Evolutionary conservation across 2,329 filamentous ascomycete species (phyloP).

Genomic region (Zymoseptoria crescenta): DNA sequence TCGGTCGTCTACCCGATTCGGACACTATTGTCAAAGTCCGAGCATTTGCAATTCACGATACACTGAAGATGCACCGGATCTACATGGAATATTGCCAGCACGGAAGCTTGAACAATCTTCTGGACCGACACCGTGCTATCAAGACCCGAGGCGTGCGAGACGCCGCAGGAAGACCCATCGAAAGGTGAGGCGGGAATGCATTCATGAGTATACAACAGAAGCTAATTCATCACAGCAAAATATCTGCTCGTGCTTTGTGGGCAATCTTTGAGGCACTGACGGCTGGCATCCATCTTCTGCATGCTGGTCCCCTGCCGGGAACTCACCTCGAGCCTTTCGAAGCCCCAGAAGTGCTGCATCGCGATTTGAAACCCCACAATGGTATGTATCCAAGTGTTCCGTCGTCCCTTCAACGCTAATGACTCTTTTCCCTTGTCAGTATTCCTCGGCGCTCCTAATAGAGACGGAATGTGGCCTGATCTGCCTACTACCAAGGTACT

Average conservation of each 20-base stretch:
- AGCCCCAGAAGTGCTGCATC: background rate
- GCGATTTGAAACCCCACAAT: background rate
- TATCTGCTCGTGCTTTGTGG: background rate
- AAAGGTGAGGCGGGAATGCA: background rate
- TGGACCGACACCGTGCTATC: background rate
- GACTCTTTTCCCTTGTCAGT: background rate
- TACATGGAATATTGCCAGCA: slow-evolving; percentile 1
- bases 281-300: background rate
- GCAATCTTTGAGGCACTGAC: background rate
- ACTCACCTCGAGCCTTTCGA: background rate
- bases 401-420: background rate
- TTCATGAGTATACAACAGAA: no score
- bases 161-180: background rate
- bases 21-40: background rate
- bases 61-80: slow-evolving; percentile 2
- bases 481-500: background rate
- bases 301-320: background rate
- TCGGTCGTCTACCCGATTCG: background rate
- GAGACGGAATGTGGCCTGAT: background rate
- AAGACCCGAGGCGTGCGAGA: background rate
- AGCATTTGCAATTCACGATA: slow-evolving; percentile 1
- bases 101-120: background rate
- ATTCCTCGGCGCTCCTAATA: background rate
- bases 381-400: background rate
- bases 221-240: background rate